Conservation (phyloP, 768 basidiomycete genomes). For the Suillus brevipes region DNA sequence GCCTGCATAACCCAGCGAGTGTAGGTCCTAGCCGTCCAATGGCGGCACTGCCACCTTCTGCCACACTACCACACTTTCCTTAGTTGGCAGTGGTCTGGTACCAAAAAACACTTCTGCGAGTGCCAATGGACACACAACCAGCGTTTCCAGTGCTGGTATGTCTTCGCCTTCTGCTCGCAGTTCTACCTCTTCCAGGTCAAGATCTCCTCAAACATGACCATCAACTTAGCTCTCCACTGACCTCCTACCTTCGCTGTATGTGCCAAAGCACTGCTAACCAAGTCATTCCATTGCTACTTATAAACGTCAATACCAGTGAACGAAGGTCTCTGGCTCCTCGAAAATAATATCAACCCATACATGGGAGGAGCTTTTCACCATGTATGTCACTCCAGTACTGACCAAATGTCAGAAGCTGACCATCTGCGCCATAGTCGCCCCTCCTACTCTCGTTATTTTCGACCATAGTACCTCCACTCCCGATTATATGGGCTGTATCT, state of each 20-base stretch:
- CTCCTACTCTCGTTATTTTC: slow-evolving; percentile 77
- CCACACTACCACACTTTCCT: background rate
- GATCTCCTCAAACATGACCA: slow-evolving; percentile 61
- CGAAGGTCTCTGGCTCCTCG: slow-evolving; percentile 84
- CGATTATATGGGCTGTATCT: slow-evolving; percentile 66
- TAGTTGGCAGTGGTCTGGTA: too few relatives aligned
- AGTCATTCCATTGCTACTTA: slow-evolving; percentile 3
- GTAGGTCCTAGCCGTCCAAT: background rate
- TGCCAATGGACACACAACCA: slow-evolving; percentile 2
- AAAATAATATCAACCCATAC: slow-evolving; percentile 82
- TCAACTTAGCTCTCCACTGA: slow-evolving; percentile 79
- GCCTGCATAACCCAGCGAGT: background rate
- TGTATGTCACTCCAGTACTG: slow-evolving; percentile 44
- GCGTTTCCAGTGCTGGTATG: slow-evolving; percentile 44
- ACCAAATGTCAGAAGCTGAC: slow-evolving; percentile 1
- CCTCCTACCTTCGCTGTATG: slow-evolving; percentile 76
- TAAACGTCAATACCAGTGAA: slow-evolving; percentile 55
- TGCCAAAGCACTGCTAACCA: slow-evolving; percentile 10
- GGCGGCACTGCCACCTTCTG: background rate
- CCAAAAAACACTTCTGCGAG: background rate
- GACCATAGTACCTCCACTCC: slow-evolving; percentile 59
- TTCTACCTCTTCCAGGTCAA: slow-evolving; percentile 46
- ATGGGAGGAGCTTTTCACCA: slow-evolving; percentile 84
- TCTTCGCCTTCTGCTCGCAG: slow-evolving; percentile 53
- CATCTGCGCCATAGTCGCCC: slow-evolving; percentile 61